phyloP scores from a whole-genome alignment of 352 stramenopile species.

The Globisporangium nunn region DNA sequence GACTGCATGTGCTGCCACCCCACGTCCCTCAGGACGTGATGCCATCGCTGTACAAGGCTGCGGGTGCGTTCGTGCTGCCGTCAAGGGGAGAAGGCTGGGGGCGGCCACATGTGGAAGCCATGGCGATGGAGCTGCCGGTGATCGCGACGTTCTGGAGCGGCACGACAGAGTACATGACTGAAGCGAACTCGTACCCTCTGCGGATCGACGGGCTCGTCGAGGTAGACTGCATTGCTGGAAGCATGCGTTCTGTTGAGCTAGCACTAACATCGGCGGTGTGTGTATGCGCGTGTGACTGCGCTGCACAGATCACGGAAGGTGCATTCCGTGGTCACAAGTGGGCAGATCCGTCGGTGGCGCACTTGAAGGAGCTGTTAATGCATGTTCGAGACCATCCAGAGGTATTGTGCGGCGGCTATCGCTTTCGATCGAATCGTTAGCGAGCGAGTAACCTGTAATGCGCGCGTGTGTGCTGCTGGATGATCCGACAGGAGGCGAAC shows the following conservation, averaged over 20 bases:
- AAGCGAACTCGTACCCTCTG: constrained; percentile 81
- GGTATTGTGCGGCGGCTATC: constrained; percentile 12
- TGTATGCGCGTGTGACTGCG: too few species aligned
- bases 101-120: constrained; percentile 90
- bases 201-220: constrained; percentile 73
- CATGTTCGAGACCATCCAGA: constrained; percentile 52
- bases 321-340: constrained; percentile 78
- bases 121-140: constrained; percentile 87
- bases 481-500: constrained; percentile 31
- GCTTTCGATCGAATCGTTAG: too few species aligned
- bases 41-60: constrained; percentile 67
- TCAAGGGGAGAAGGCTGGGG: constrained; percentile 93
- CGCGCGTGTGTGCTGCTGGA: not conserved
- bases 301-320: constrained; percentile 59
- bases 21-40: constrained; percentile 50
- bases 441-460: not conserved
- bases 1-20: constrained; percentile 54
- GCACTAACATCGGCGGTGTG: too few species aligned
- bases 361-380: constrained; percentile 63
- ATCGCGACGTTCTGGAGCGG: constrained; percentile 92
- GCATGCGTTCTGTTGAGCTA: too few species aligned
- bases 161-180: constrained; percentile 85
- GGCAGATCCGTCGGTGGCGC: constrained; percentile 74
- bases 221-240: constrained; percentile 16
- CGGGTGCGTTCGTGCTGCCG: constrained; percentile 84